Conservation (phyloP, 441 rosid genomes). For the Capsella rubella region DNA sequence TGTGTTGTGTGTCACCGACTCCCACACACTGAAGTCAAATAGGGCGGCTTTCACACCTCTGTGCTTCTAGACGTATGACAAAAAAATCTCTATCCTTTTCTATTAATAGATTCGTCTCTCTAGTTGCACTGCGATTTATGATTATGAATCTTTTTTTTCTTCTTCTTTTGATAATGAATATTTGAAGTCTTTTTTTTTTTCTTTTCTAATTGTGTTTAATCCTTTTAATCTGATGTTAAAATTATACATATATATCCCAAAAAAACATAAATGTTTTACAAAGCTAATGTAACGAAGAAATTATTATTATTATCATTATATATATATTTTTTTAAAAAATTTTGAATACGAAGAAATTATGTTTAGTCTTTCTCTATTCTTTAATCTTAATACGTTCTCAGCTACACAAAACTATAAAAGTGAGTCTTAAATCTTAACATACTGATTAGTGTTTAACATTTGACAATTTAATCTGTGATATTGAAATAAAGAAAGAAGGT, state of each 20-base stretch:
- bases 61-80: slow-evolving; percentile 25
- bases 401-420: not conserved
- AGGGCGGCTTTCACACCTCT: slow-evolving; percentile 41
- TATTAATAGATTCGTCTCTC: not conserved
- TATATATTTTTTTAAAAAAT: no score
- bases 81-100: not conserved
- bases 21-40: slow-evolving; percentile 29
- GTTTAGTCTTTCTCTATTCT: not conserved
- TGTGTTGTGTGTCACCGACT: slow-evolving; percentile 4
- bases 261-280: no score
- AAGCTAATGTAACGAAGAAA: no score
- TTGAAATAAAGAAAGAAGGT: not conserved
- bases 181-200: not conserved
- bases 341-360: no score
- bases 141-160: not conserved
- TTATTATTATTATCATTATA: no score
- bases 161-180: not conserved
- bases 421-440: not conserved
- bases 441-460: not conserved
- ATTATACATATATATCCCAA: no score
- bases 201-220: not conserved
- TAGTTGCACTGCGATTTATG: not conserved
- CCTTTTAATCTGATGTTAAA: no score
- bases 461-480: not conserved
- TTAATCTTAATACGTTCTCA: not conserved